Evolutionary conservation across 768 basidiomycete genomes (phyloP), one percentile per base, ranked within the genome.

Genomic region (Tremella mesenterica): DNA sequence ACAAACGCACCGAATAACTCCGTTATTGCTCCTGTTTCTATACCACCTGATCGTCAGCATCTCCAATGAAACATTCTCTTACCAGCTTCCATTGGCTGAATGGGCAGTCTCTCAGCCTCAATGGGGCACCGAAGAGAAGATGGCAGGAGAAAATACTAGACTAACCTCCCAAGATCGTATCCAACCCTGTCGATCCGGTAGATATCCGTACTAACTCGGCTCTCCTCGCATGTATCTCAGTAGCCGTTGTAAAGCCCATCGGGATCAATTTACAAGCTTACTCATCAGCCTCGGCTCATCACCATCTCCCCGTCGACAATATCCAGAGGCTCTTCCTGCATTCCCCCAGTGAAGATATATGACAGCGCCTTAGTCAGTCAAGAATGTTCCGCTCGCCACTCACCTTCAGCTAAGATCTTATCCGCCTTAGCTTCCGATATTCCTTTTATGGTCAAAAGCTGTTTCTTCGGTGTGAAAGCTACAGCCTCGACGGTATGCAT

Each of bases 11-110:
- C 95, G 75, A 95, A 96, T 25, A 99, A 77, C 73, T 99, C 95
- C 0, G 95, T 99, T 69, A 99, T 95, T 0, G 91, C 86, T 36
- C 95, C 95, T 16, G 95, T 99, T 76, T 99, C 95, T 63, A 99
- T 88, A 8, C 95, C 95, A 49, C 93, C 63, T 64, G 36, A 0
- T 3, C 5, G 13, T 58, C 48, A 56, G 29, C 31, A 41, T 16
- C 4, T 5, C 14, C n/a, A 41, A n/a, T n/a, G n/a, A n/a, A n/a
- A n/a, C n/a, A n/a, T n/a, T n/a, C n/a, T n/a, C n/a, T n/a, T n/a
- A n/a, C n/a, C n/a, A n/a, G n/a, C n/a, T n/a, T n/a, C n/a, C n/a
- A n/a, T n/a, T n/a, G n/a, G n/a, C n/a, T n/a, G n/a, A n/a, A n/a
- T n/a, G n/a, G n/a, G n/a, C n/a, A n/a, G n/a, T n/a, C n/a, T n/a